Evolutionary conservation across 164 flowering plant genomes (phyloP), one percentile per base, ranked within the genome.

Genomic region (Protea cynaroides): DNA sequence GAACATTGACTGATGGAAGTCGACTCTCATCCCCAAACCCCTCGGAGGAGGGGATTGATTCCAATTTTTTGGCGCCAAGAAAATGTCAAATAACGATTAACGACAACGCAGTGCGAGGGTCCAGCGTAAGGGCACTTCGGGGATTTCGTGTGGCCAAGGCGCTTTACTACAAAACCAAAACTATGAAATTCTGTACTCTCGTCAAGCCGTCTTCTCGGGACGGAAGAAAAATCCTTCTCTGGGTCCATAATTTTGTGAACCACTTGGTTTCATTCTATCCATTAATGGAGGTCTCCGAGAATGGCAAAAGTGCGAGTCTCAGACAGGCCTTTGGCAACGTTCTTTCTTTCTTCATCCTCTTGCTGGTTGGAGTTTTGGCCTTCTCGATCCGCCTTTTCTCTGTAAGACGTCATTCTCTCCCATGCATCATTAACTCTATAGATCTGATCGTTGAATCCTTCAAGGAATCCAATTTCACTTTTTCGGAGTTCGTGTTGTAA

Each of bases 351-450:
- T 84, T 89, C 84, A 85, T 88, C 63, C 96, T 94, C 61, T 59
- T 94, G 10, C 75, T 94, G 58, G 87, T 94, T 71, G 99, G 99
- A 50, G 85, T 91, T 61, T 90, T 94, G 65, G 99, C 96, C 51
- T 94, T 94, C 92, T 91, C 99, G 83, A 94, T 94, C 85, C 97
- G 99, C 8, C 86, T 94, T 29, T 94, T 94, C 81, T 94, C 99
- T 40, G 99, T 94, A 77, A 75, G 77, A 44, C 22, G 18, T 54
- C 29, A 53, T 29, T 40, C 46, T 9, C 65, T 50, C 22, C 56
- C 7, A 21, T 4, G 1, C 56, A 57, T 4, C 25, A 19, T 5
- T 29, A 10, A 11, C 8, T 61, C 29, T 37, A 8, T 59, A 65
- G 82, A 79, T 76, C 76, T 24, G 71, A n/a, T n/a, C n/a, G n/a